A percentile compares a stretch with the other conserved stretches of the same genome.
Conservation (phyloP, 2,329 filamentous ascomycete genomes). For the Periconia sp. region DNA sequence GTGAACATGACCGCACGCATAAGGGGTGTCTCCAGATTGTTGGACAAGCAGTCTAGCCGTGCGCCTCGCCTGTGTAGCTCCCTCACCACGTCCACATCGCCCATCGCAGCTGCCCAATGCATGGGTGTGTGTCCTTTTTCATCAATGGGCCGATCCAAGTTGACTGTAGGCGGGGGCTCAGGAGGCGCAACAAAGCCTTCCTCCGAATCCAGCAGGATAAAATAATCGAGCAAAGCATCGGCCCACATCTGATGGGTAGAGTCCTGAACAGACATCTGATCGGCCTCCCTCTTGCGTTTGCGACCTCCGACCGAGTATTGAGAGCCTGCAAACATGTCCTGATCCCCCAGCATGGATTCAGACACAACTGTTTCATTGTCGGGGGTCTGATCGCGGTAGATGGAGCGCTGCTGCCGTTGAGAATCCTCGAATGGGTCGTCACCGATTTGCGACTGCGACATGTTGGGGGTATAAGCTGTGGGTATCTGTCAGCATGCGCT, state of each 20-base stretch:
- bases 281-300: conserved; percentile 78
- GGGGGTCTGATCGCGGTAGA: conserved; percentile 77
- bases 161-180: conserved; percentile 80
- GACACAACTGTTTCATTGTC: conserved; percentile 83
- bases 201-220: conserved; percentile 81
- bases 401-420: conserved; percentile 59
- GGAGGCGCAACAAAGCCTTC: conserved; percentile 69
- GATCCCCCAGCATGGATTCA: conserved; percentile 81
- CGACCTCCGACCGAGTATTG: conserved; percentile 59
- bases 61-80: conserved; percentile 83
- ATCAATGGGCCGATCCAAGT: conserved; percentile 91
- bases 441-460: conserved; percentile 43
- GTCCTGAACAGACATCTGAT: conserved; percentile 66
- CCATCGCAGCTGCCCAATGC: conserved; percentile 98
- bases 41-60: conserved; percentile 67
- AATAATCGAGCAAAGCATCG: conserved; percentile 93
- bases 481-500: conserved; percentile 9
- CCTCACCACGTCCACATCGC: conserved; percentile 87
- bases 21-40: conserved; percentile 76
- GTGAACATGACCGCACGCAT: conserved; percentile 96
- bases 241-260: conserved; percentile 89
- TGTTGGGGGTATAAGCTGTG: conserved; percentile 21
- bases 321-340: conserved; percentile 72
- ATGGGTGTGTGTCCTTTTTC: conserved; percentile 89
- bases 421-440: conserved; percentile 67